Evolutionary conservation across 129 eudicot genomes (phyloP).

Genomic region (Scalesia atractyloides): DNA sequence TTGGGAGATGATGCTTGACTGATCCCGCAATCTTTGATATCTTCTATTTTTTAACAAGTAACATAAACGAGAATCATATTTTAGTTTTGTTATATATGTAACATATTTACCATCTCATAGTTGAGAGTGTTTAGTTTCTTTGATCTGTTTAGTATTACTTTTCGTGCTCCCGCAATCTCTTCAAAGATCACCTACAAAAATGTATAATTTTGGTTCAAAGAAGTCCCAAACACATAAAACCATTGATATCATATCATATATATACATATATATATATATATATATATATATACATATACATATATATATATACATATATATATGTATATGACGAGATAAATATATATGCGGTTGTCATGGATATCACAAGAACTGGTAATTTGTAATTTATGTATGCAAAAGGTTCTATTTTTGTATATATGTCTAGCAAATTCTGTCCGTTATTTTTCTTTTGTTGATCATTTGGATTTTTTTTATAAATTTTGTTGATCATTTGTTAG

Average conservation of each 20-base stretch:
- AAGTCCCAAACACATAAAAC: neutral
- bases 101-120: slow-evolving; percentile 44
- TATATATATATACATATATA: too few species aligned
- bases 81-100: neutral
- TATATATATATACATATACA: too few species aligned
- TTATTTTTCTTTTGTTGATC: neutral
- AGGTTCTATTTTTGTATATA: neutral
- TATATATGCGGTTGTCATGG: neutral
- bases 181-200: slow-evolving; percentile 43
- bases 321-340: neutral
- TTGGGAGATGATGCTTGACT: too few species aligned
- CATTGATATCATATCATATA: neutral
- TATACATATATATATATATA: too few species aligned
- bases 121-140: slow-evolving; percentile 43
- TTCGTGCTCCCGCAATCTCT: slow-evolving; percentile 37
- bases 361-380: neutral
- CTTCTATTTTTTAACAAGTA: too few species aligned
- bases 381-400: neutral
- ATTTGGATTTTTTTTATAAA: neutral
- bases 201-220: neutral
- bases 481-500: neutral
- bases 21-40: too few species aligned
- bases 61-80: neutral
- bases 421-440: neutral
- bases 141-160: slow-evolving; percentile 46